Evolutionary conservation across 1,139 yeast species (phyloP), one percentile per base, ranked within the genome.

Genomic region (Sugiyamaella sp.): DNA sequence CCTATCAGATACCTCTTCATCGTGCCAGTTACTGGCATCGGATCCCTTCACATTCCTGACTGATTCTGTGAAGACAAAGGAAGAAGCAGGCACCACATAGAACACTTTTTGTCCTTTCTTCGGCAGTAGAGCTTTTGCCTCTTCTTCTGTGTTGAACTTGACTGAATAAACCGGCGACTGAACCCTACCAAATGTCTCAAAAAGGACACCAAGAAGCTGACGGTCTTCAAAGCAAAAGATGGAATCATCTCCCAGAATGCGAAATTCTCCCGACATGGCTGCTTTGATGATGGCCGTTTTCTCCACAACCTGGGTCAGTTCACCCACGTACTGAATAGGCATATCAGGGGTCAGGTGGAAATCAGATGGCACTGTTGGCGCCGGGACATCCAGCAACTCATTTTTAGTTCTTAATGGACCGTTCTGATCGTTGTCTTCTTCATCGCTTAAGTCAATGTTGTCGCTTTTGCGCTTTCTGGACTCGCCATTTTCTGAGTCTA

Each of bases 11-110:
- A 91, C 71, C 64, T 93, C 99, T 72, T 93, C 99, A 69, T 93
- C 99, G 67, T 89, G 88, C 67, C 89, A 85, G 63, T 93, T 93
- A 65, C 96, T 86, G 0, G 99, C 99, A 72, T 93, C 99, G 1
- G 93, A 85, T 12, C 98, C 99, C 64, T 86, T 90, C 20, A 83
- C 59, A 22, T 78, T 74, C 62, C 82, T 86, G 50, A 91, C 78
- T 17, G 81, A 73, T 52, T 86, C 88, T 0, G 98, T 91, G 58
- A 85, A 82, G 12, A 88, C 74, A 70, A 90, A 91, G 53, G 85
- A 80, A 0, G 97, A 86, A 45, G 84, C 86, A 1, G 91, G 85
- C 2, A 88, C 95, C 16, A 90, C 95, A 61, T 86, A 89, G 66
- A 65, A 89, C 0, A 86, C 93, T 41, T 77, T 76, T 14, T 72